Evolutionary conservation across 2,329 filamentous ascomycete genomes (phyloP).

Genomic region (Ilyonectria robusta): DNA sequence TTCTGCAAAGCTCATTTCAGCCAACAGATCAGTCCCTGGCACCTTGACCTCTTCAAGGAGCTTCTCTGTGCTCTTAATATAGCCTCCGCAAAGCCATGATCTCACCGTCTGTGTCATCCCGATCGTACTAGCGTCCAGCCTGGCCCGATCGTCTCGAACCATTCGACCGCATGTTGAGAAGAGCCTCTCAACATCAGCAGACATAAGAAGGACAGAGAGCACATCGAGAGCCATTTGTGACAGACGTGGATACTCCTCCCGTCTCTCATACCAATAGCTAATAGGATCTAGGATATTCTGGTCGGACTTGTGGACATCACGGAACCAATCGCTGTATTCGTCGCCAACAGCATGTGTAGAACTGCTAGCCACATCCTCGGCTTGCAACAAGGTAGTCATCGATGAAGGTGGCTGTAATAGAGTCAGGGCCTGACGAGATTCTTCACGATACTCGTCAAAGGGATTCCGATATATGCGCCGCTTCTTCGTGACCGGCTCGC

Average conservation of each 20-base stretch:
- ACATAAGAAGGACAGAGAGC: not conserved
- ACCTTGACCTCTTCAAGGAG: no score
- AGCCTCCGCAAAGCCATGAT: no score
- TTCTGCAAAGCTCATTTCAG: no score
- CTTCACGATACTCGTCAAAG: not conserved
- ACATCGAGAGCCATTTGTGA: not conserved
- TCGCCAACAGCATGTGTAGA: not conserved
- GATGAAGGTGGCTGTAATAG: not conserved
- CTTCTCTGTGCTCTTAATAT: no score
- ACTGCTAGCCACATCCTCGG: not conserved
- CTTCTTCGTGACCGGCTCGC: not conserved
- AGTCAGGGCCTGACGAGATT: not conserved
- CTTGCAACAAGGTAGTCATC: not conserved
- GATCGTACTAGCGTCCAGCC: no score
- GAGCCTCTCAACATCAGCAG: not conserved
- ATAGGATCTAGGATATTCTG: not conserved
- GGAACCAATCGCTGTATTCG: not conserved
- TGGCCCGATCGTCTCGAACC: no score
- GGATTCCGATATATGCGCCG: not conserved
- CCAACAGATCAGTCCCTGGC: no score
- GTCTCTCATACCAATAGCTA: not conserved
- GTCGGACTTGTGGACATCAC: not conserved
- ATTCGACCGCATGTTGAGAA: no score
- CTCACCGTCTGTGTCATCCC: no score
- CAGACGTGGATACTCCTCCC: not conserved